Percentiles rank a stretch among this genome's conserved stretches.
Conservation (phyloP, 371 early-diverging fungal genomes). For the Nosema muscidifuracis region DNA sequence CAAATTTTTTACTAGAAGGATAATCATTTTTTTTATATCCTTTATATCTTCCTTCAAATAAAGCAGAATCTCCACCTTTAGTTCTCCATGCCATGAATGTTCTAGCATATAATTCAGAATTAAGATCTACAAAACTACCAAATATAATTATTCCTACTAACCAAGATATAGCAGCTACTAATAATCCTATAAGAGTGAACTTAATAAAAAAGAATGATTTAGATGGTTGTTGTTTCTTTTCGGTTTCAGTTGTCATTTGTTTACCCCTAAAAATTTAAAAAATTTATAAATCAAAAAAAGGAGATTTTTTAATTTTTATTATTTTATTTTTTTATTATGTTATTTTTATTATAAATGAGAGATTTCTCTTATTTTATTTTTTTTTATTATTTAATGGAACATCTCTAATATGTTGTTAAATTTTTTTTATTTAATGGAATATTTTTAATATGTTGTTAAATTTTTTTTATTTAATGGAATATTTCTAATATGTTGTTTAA, state of each 20-base stretch:
- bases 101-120: constrained; percentile 2
- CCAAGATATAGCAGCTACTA: background rate
- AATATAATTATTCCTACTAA: background rate
- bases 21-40: constrained; percentile 17
- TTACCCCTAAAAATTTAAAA: background rate
- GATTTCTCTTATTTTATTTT: too few species aligned
- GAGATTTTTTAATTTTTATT: background rate
- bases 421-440: too few species aligned
- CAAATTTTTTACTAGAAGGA: background rate
- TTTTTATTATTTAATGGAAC: too few species aligned
- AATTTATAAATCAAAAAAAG: background rate
- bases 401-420: too few species aligned
- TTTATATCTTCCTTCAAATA: constrained; percentile 39
- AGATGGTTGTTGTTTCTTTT: background rate
- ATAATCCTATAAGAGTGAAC: too few species aligned
- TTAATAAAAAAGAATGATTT: background rate
- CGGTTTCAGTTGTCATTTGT: background rate
- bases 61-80: constrained; percentile 32
- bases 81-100: constrained; percentile 24
- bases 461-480: too few species aligned
- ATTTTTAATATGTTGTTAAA: too few species aligned
- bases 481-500: too few species aligned
- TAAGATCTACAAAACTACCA: background rate
- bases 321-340: background rate
- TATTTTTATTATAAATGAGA: too few species aligned